Base-by-base conservation (phyloP, 345 rosid genomes). In the Lenwebbia sp. region DNA sequence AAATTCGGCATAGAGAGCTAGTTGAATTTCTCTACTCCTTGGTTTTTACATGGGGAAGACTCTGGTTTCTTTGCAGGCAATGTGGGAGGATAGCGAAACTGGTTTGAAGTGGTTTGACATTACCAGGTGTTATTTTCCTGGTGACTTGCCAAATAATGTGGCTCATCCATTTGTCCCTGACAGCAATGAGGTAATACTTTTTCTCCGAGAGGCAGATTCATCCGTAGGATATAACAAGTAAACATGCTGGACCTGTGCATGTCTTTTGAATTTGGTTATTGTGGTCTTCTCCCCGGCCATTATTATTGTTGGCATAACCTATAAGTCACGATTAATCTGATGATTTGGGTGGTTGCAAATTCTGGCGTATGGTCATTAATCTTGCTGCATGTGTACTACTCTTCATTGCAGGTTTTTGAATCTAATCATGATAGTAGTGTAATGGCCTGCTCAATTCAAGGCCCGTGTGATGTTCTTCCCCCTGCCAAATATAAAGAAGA, bases 71-170 rank as follows among this genome's bases (percentile, higher is more conserved):
- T 26, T 85, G 84, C 93, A 94, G 97, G 88, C 90, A 51, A 94
- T 94, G 96, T 94, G 96, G 96, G 94, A 93, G 89, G 96, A 94
- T 86, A 37, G 53, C 44, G 85, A 86, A 85, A 90, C 91, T 54
- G 94, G 95, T 47, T 89, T 88, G 83, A 94, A 91, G 90, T 94
- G 94, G 93, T 92, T 93, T 83, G 85, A 84, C 87, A 91, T 92
- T 33, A 89, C 86, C 70, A 92, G 89, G 90, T 94, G 93, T 88
- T 93, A 90, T 90, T 93, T 92, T 90, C 96, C 96, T n/a, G 86
- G 86, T 76, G 94, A 93, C 90, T 92, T 94, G 87, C 97, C 94
- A 3, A 90, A 91, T 87, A 92, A 90, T 82, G 95, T 91, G 54
- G 92, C 92, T 82, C 90, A 85, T 84, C 97, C 96, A 78, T 92